A percentile compares a stretch with the other conserved stretches of the same genome.
Evolutionary conservation across 768 basidiomycete genomes (phyloP).

Genomic region (Tulasnella sp.): DNA sequence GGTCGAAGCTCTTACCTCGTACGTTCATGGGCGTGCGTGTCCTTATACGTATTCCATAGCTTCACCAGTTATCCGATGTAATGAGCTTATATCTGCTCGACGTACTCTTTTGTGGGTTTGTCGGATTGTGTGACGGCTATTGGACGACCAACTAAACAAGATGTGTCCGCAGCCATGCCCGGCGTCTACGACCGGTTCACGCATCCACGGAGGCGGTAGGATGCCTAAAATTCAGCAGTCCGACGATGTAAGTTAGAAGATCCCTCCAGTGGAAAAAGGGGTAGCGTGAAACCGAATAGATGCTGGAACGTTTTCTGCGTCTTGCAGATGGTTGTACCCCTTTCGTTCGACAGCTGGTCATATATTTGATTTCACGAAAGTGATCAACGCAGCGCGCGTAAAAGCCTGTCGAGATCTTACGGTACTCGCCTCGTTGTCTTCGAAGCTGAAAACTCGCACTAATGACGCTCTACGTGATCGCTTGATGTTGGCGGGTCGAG

Average conservation of each 20-base stretch:
- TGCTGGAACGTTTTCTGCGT: slow-evolving; percentile 87
- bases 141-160: slow-evolving; percentile 65
- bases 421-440: slow-evolving; percentile 83
- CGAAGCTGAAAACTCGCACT: slow-evolving; percentile 96
- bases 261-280: slow-evolving; percentile 96
- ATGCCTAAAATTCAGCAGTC: slow-evolving; percentile 89
- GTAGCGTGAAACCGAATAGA: slow-evolving; percentile 90
- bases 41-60: slow-evolving; percentile 95
- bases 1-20: slow-evolving; percentile 26
- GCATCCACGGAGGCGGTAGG: slow-evolving; percentile 92
- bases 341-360: slow-evolving; percentile 91
- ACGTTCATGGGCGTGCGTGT: slow-evolving; percentile 78
- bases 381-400: background rate
- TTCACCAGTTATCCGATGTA: slow-evolving; percentile 94
- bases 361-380: slow-evolving; percentile 55
- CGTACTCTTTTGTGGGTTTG: slow-evolving; percentile 70
- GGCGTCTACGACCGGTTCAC: slow-evolving; percentile 31
- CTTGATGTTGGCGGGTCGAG: slow-evolving; percentile 6
- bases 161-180: too few relatives aligned
- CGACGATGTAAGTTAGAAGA: slow-evolving; percentile 89
- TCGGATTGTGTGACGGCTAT: slow-evolving; percentile 67
- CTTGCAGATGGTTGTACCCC: slow-evolving; percentile 75
- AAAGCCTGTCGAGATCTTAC: too few relatives aligned
- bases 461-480: slow-evolving; percentile 63
- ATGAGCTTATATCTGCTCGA: slow-evolving; percentile 62